Conservation (phyloP, 139 green algal species). For the Micractinium conductrix region DNA sequence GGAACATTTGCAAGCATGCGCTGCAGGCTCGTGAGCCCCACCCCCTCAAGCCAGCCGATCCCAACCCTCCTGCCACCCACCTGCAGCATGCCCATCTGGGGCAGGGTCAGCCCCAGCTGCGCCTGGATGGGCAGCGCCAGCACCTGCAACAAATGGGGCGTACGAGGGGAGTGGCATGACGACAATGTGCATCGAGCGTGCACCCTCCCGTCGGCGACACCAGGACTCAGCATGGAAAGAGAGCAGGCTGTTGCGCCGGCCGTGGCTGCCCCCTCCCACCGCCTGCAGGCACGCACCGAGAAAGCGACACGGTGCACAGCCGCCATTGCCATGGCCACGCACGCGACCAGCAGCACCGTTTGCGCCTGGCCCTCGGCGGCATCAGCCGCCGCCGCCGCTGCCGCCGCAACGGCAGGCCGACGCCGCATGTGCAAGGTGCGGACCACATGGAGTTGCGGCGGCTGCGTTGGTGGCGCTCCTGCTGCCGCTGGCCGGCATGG, state of each 20-base stretch:
- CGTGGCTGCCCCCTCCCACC: no score
- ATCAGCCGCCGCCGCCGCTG: neutral
- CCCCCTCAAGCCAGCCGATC: no score
- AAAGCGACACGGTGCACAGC: conserved; percentile 44
- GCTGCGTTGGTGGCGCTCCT: neutral
- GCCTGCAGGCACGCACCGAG: conserved; percentile 37
- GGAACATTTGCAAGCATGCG: no score
- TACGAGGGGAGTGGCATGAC: neutral
- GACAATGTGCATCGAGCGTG: neutral
- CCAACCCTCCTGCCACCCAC: no score
- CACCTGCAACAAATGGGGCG: conserved; percentile 18
- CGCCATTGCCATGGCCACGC: conserved; percentile 45
- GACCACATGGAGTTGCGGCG: no score
- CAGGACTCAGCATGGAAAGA: no score
- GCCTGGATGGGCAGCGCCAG: conserved; percentile 38
- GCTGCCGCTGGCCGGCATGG: neutral
- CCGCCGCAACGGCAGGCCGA: neutral
- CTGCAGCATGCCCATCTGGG: conserved; percentile 58
- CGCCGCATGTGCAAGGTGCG: neutral
- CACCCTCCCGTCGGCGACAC: neutral
- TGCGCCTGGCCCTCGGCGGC: neutral
- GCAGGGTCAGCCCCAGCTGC: conserved; percentile 42
- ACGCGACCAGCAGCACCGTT: conserved; percentile 1
- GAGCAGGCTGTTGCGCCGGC: no score
- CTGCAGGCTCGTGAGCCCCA: no score